phyloP scores from a whole-genome alignment of 2,329 filamentous ascomycete species.

The Hypoxylon sp. region DNA sequence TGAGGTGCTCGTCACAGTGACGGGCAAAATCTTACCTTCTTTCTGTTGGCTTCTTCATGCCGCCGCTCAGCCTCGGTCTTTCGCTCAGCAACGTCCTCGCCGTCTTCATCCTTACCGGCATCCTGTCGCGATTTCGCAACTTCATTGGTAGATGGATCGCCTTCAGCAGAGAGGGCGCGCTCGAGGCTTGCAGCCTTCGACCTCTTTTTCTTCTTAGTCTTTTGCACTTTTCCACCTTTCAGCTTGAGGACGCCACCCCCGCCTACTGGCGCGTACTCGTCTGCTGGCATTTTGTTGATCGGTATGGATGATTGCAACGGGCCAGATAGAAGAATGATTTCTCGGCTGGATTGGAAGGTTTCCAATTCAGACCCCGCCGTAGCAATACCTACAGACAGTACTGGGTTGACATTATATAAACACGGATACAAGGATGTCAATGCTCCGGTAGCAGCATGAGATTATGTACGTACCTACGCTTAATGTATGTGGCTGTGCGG shows the following conservation, averaged over 20 bases:
- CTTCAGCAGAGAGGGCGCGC: slow-evolving; percentile 58
- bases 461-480: no score
- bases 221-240: slow-evolving; percentile 78
- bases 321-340: neutral
- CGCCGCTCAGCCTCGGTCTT: slow-evolving; percentile 89
- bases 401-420: no score
- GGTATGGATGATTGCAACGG: neutral
- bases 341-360: neutral
- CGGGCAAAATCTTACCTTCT: slow-evolving; percentile 73
- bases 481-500: no score
- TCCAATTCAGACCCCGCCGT: slow-evolving; percentile 5
- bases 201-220: slow-evolving; percentile 74
- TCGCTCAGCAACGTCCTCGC: slow-evolving; percentile 51
- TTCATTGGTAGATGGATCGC: slow-evolving; percentile 55
- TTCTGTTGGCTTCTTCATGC: slow-evolving; percentile 83
- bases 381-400: neutral
- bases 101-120: slow-evolving; percentile 49
- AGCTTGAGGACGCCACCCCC: slow-evolving; percentile 84
- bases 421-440: no score
- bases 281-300: slow-evolving; percentile 72
- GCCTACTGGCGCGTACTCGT: slow-evolving; percentile 77
- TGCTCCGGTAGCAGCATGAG: no score
- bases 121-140: slow-evolving; percentile 43
- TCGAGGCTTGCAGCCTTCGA: slow-evolving; percentile 57
- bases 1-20: neutral